phyloP scores from a whole-genome alignment of 495 filamentous ascomycete genomes.

The Neurospora sp. region DNA sequence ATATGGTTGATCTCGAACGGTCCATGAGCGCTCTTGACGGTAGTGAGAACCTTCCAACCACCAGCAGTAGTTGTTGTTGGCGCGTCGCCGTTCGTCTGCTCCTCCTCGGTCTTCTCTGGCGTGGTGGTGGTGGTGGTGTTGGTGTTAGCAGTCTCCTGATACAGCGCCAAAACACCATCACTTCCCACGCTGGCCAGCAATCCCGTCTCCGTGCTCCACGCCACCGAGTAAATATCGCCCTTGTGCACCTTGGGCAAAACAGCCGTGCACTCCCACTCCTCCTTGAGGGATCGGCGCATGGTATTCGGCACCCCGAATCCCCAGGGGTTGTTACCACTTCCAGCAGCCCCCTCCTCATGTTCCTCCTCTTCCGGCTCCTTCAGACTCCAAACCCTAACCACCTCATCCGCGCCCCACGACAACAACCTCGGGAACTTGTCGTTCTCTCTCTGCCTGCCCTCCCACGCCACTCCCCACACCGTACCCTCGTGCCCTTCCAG shows the following conservation, averaged over 20 bases:
- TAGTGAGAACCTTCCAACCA: constrained; percentile 59
- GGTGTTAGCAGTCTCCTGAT: constrained; percentile 47
- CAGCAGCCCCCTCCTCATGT: constrained; percentile 10
- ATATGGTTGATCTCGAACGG: constrained; percentile 91
- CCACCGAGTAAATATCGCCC: constrained; percentile 67
- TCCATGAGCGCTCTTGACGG: constrained; percentile 63
- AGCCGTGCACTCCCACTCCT: constrained; percentile 69
- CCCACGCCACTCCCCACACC: constrained; percentile 85
- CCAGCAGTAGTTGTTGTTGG: constrained; percentile 22
- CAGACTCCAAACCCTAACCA: constrained; percentile 67
- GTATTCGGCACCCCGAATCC: constrained; percentile 59
- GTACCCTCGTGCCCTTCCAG: constrained; percentile 68
- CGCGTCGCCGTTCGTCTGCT: constrained; percentile 13
- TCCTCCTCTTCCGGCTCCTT: constrained; percentile 43
- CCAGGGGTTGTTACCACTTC: not conserved
- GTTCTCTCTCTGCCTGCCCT: constrained; percentile 35
- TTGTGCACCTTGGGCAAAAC: constrained; percentile 64
- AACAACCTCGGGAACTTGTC: constrained; percentile 51
- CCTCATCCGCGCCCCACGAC: constrained; percentile 70
- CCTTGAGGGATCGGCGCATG: constrained; percentile 61
- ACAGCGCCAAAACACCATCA: constrained; percentile 76
- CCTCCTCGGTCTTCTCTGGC: constrained; percentile 22
- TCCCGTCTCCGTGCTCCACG: constrained; percentile 69
- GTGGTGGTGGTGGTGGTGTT: not conserved
- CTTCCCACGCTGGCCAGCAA: constrained; percentile 74